Base-by-base conservation (phyloP, 768 basidiomycete species). In the Boletus sensibilis region DNA sequence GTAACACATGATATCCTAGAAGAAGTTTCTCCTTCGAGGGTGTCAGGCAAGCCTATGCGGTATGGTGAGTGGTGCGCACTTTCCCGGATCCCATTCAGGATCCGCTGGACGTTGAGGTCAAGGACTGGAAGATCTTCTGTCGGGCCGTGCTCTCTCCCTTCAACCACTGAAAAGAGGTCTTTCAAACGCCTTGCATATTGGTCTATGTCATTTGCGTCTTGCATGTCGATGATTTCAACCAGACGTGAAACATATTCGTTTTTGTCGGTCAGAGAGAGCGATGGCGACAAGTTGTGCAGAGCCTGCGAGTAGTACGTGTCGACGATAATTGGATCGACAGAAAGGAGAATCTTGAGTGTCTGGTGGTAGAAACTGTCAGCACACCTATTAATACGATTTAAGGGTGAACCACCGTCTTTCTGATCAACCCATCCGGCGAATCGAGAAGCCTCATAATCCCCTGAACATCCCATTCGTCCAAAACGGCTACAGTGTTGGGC, bases 391-490 rank as follows among this genome's bases (percentile, higher is more conserved):
- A 33, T 23, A 2, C 34, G 37, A 34, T 23, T 18, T 3, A 34
- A 43, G 49, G 7, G 6, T 14, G n/a, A 53, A 76, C 53, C 62
- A 87, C 91, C 77, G 78, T 85, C 50, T 69, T 76, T 53, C 88
- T 78, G 39, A 90, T 80, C 29, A 77, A 63, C 10, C 66, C 58
- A 66, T 93, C 91, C 1, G 76, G 69, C 3, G 82, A 83, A 56
- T 85, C 80, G 27, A 93, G 72, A 16, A 88, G 70, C 56, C 78
- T 79, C 83, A 93, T 88, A 21, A 92, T 75, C 34, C 76, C 75
- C 49, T 86, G 86, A 38, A 93, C 90, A 50, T 92, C 90, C 79
- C 80, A 81, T 52, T 76, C 82, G n/a, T 89, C 85, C 44, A 92
- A 69, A 10, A 83, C 72, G 1, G 84, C 74, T 35, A 79, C 77